Evolutionary conservation across 202 grass and related monocot genomes (phyloP).

Genomic region (Elaeis oleifera): DNA sequence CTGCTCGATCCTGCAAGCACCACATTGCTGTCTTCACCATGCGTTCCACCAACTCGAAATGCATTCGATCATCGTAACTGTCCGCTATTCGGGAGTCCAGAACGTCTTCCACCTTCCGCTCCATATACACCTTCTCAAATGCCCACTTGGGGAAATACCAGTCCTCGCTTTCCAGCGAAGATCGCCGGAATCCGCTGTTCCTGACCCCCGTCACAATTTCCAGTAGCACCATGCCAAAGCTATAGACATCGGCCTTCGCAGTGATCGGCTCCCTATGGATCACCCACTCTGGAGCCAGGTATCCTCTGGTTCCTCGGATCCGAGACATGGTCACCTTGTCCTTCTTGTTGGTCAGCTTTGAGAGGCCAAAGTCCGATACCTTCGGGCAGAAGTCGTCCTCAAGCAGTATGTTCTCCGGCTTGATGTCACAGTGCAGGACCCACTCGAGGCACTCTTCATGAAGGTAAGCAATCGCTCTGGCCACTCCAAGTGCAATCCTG

Average conservation of each 20-base stretch:
- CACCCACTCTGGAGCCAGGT: slow-evolving; percentile 84
- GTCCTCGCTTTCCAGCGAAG: slow-evolving; percentile 55
- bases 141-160: slow-evolving; percentile 88
- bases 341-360: slow-evolving; percentile 72
- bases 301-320: slow-evolving; percentile 62
- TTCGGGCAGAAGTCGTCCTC: slow-evolving; percentile 88
- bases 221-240: slow-evolving; percentile 85
- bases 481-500: slow-evolving; percentile 65
- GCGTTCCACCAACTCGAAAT: slow-evolving; percentile 41
- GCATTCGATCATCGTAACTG: slow-evolving; percentile 28
- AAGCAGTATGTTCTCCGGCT: slow-evolving; percentile 49
- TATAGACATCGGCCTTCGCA: slow-evolving; percentile 78
- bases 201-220: slow-evolving; percentile 66
- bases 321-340: slow-evolving; percentile 68
- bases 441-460: slow-evolving; percentile 91
- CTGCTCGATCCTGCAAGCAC: slow-evolving; percentile 69
- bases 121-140: slow-evolving; percentile 67
- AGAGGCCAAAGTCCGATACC: slow-evolving; percentile 73
- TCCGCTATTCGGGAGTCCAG: slow-evolving; percentile 46
- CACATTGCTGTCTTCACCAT: slow-evolving; percentile 95
- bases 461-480: slow-evolving; percentile 65
- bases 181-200: slow-evolving; percentile 57
- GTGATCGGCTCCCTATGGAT: slow-evolving; percentile 85
- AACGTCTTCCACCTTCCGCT: slow-evolving; percentile 62
- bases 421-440: slow-evolving; percentile 63